Base-by-base conservation (phyloP, 306 rosid species). In the Coriaria nepalensis region DNA sequence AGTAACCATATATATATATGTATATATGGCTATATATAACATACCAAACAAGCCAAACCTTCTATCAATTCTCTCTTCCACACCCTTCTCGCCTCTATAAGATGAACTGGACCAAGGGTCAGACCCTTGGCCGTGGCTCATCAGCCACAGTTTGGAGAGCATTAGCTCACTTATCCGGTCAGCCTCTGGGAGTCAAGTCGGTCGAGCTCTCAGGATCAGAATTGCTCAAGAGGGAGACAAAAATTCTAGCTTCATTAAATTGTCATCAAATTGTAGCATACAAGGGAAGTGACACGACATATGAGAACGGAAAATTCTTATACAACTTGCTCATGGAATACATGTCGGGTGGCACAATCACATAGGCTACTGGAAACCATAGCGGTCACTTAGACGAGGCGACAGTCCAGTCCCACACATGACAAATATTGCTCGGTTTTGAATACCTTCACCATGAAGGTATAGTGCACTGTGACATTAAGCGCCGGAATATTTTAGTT, bases 391-490 rank as follows among this genome's bases (percentile, higher is more conserved):
- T 90, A 6, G 82, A 67, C 2, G 87, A 81, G 55, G 42, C 43
- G 5, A 5, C 47, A 41, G 76, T 51, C 10, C 60, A 56, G 13
- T 50, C 49, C 44, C 68, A 60, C 68, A 50, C 92, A 13, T 76
- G 81, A 53, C 68, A 75, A 39, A 71, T 90, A 59, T 62, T 85
- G 0, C 45, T 56, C 10, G 95, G 94, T 9, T 69, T 90, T 12
- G 13, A 65, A 6, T 72, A 70, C 12, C 80, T 90, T 4, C 98
- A 90, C 36, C 59, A 71, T 0, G 63, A 70, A 33, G 94, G 90
- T 43, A 67, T 90, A 2, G 98, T 76, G 60, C 98, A 90, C 72
- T 81, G 98, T 50, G 98, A 90, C 57, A 71, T 90, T 10, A 90
- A 90, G 64, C 66, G 85, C 2, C 77, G 7, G 38, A 90, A 90